Base-by-base conservation (phyloP, 2,329 filamentous ascomycete species). In the Nectriaceae sp. region DNA sequence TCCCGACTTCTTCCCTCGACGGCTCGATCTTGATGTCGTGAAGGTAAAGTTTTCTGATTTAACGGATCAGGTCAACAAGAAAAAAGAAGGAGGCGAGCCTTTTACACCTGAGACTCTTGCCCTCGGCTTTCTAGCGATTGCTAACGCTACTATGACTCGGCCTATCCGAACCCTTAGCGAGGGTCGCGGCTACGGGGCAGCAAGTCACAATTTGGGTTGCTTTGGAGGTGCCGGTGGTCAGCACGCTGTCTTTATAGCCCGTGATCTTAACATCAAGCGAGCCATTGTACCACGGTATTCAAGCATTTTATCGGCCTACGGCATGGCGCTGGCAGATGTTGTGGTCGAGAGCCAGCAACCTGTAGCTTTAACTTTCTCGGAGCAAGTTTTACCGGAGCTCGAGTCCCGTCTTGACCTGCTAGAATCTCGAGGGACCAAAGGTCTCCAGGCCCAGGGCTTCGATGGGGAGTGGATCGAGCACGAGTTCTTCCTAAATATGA, bases 101-200 rank as follows among this genome's bases (percentile, higher is more conserved):
- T 62, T 64, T 3, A 62, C 62, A 0, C 51, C 56, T 0, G 59
- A 65, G 40, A 55, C 52, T 3, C n/a, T 65, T 0, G 87, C 88
- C 0, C 83, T 87, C 50, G 88, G 88, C 0, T 90, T 90, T 60
- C 79, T 90, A 56, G 82, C 86, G 44, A 85, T 90, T 39, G 86
- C 87, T 4, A 89, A 90, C 52, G 85, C 87, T 60, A 83, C 85
- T 1, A 90, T 90, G 87, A 84, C 83, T 0, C 75, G 87, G 24
- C 88, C 88, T 0, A 91, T 92, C 15, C 51, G 63, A 10, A 62
- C 60, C 2, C 53, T 65, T 0, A 65, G 57, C 11, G 63, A 65
- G n/a, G 63, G 57, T 2, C 62, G 63, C 0, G 64, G 63, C 1
- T 65, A 62, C 18, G 59, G 55, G 1, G 54, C 62, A 1, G 56